Evolutionary conservation across 202 grass and related monocot species (phyloP).

Genomic region (Tripidium arundinaceum): DNA sequence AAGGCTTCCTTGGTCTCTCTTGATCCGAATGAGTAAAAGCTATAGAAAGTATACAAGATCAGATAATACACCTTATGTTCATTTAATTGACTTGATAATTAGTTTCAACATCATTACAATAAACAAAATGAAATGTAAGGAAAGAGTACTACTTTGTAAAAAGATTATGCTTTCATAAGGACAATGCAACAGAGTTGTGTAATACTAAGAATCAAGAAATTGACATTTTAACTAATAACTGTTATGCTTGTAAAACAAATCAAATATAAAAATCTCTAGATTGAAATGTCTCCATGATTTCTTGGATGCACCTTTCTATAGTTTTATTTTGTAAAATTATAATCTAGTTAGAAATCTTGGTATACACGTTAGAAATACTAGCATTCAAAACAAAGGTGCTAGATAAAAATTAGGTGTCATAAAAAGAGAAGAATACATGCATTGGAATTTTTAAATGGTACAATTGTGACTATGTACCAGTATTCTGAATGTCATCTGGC

Average conservation of each 20-base stretch:
- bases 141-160: background rate
- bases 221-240: background rate
- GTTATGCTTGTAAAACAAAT: background rate
- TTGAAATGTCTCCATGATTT: background rate
- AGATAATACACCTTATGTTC: background rate
- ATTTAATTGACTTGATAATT: background rate
- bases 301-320: background rate
- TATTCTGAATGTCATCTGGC: background rate
- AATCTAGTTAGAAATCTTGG: too few relatives aligned
- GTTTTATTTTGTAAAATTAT: background rate
- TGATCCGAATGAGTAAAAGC: slow-evolving; percentile 8
- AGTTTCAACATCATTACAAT: background rate
- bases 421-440: background rate
- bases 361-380: background rate
- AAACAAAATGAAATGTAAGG: background rate
- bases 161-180: background rate
- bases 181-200: background rate
- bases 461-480: background rate
- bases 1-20: slow-evolving; percentile 6
- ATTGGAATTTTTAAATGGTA: background rate
- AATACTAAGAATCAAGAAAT: background rate
- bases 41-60: background rate
- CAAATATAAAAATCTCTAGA: background rate
- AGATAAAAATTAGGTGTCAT: background rate
- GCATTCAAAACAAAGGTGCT: background rate